Percentiles rank a stretch among this genome's conserved stretches.
phyloP scores from a whole-genome alignment of 208 protist species.

The Leishmania lainsoni region DNA sequence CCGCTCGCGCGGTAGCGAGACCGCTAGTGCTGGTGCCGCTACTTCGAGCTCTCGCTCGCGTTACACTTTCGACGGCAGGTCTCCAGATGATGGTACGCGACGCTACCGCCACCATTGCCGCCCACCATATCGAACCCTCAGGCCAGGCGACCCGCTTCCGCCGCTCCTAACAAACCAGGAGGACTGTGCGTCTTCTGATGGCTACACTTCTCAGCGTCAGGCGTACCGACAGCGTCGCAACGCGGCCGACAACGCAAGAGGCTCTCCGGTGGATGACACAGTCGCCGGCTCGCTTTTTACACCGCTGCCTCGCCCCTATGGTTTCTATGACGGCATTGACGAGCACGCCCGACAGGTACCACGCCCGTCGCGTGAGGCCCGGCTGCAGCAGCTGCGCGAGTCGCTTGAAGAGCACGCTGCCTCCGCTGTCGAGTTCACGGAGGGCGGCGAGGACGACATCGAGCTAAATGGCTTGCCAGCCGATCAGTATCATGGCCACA shows the following conservation, averaged over 20 bases:
- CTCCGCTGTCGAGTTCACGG: slow-evolving; percentile 78
- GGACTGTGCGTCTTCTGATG: background rate
- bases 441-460: slow-evolving; percentile 80
- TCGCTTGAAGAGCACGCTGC: slow-evolving; percentile 62
- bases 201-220: slow-evolving; percentile 36
- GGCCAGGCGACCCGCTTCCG: slow-evolving; percentile 23
- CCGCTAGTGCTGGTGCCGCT: background rate
- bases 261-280: background rate
- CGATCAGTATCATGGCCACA: slow-evolving; percentile 75
- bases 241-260: background rate
- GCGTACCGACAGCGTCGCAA: slow-evolving; percentile 19
- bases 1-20: background rate
- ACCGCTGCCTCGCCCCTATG: slow-evolving; percentile 59
- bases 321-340: slow-evolving; percentile 79
- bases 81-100: background rate
- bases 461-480: slow-evolving; percentile 66
- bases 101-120: background rate
- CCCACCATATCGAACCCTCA: slow-evolving; percentile 8
- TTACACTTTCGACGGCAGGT: background rate
- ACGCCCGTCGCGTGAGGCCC: slow-evolving; percentile 42
- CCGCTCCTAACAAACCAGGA: background rate
- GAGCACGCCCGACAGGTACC: slow-evolving; percentile 45
- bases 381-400: slow-evolving; percentile 50
- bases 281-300: slow-evolving; percentile 62
- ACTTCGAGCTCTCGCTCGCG: background rate